Conservation (phyloP, 164 flowering plant genomes). For the Stephania yunnanensis region DNA sequence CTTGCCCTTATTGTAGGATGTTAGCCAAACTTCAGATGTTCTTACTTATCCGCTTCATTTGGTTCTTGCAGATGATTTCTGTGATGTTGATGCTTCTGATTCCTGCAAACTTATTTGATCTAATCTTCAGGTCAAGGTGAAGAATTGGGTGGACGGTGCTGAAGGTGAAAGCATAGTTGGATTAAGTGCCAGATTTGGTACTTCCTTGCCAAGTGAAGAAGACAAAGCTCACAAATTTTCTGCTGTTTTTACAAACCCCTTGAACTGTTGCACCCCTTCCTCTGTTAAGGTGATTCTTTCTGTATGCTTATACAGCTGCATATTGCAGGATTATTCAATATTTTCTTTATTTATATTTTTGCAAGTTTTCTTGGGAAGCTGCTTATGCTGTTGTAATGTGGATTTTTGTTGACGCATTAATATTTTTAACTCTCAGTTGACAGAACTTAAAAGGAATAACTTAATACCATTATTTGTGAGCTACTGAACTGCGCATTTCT, state of each 20-base stretch:
- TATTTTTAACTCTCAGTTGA: not conserved
- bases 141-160: slow-evolving; percentile 59
- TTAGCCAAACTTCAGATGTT: not conserved
- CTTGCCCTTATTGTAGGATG: not conserved
- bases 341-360: not conserved
- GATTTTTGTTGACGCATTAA: not conserved
- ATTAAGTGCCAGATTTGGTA: slow-evolving; percentile 68
- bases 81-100: not conserved
- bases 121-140: slow-evolving; percentile 61
- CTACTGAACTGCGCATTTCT: not conserved
- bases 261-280: slow-evolving; percentile 44
- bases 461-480: not conserved
- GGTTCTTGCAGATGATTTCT: not conserved
- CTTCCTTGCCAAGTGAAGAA: slow-evolving; percentile 43
- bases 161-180: slow-evolving; percentile 45
- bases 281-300: slow-evolving; percentile 45
- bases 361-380: not conserved
- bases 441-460: not conserved
- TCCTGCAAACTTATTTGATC: slow-evolving; percentile 6
- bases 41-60: not conserved
- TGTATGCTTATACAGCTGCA: not conserved
- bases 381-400: not conserved
- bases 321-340: not conserved
- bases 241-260: slow-evolving; percentile 52
- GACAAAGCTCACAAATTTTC: slow-evolving; percentile 30